Conservation (phyloP, 1,284 basidiomycete genomes). For the Sanguinoderma infundibulare region DNA sequence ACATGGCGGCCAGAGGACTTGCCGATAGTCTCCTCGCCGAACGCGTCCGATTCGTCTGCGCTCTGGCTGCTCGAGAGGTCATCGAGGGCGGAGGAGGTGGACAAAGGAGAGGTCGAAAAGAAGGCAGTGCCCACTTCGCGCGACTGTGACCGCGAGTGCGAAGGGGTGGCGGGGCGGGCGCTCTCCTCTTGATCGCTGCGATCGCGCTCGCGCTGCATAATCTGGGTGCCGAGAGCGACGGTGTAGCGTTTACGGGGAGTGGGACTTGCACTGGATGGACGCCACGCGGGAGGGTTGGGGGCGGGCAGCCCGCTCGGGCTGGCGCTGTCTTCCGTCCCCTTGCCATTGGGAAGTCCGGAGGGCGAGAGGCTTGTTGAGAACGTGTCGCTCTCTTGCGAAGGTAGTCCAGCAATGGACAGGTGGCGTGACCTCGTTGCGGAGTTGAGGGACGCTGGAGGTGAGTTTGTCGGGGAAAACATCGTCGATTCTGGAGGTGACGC, state of each 20-base stretch:
- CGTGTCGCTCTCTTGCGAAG: slow-evolving; percentile 23
- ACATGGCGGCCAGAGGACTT: slow-evolving; percentile 46
- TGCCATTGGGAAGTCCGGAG: slow-evolving; percentile 30
- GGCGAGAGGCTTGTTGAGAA: slow-evolving; percentile 24
- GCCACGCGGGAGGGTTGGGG: slow-evolving; percentile 37
- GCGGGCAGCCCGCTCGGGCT: slow-evolving; percentile 39
- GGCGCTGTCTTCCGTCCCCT: slow-evolving; percentile 17
- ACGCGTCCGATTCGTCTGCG: slow-evolving; percentile 39
- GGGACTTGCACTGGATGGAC: slow-evolving; percentile 62
- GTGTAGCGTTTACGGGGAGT: slow-evolving; percentile 82
- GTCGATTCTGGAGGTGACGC: slow-evolving; percentile 56
- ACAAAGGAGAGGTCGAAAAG: slow-evolving; percentile 45
- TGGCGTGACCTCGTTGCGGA: slow-evolving; percentile 31
- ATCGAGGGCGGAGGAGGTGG: slow-evolving; percentile 38
- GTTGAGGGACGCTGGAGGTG: slow-evolving; percentile 55
- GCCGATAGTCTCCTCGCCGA: slow-evolving; percentile 66
- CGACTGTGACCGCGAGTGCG: slow-evolving; percentile 26
- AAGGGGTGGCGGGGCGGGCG: slow-evolving; percentile 26
- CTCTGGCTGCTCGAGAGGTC: slow-evolving; percentile 35
- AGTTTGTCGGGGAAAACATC: slow-evolving; percentile 62
- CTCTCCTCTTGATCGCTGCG: slow-evolving; percentile 33
- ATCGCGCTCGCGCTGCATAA: slow-evolving; percentile 49
- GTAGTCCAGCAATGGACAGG: slow-evolving; percentile 37
- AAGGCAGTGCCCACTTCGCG: slow-evolving; percentile 43
- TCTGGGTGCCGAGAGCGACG: slow-evolving; percentile 75